A percentile compares a stretch with the other conserved stretches of the same genome.
phyloP scores from a whole-genome alignment of 768 basidiomycete genomes.

The Amanita molliuscula region DNA sequence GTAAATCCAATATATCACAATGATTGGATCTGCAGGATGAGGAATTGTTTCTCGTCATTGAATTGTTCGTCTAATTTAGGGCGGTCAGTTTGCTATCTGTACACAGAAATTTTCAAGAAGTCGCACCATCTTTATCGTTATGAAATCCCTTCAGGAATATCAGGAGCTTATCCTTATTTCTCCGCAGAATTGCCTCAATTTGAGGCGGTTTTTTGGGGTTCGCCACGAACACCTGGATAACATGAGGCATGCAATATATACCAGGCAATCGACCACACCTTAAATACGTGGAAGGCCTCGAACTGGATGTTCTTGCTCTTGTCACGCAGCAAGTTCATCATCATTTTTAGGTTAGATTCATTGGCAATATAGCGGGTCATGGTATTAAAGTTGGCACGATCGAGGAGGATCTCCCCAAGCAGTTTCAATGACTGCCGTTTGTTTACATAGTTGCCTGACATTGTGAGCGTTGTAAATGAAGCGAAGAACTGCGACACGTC shows the following conservation, averaged over 20 bases:
- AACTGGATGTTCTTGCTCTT: slow-evolving; percentile 99
- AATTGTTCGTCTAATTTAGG: slow-evolving; percentile 77
- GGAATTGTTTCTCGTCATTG: slow-evolving; percentile 94
- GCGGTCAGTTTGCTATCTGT: neutral
- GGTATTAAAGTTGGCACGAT: slow-evolving; percentile 95
- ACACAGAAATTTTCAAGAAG: slow-evolving; percentile 5
- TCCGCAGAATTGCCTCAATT: slow-evolving; percentile 79
- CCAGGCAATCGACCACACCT: slow-evolving; percentile 43
- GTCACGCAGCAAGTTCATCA: slow-evolving; percentile 98
- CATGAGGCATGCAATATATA: neutral
- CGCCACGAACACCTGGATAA: slow-evolving; percentile 82
- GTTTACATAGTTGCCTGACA: slow-evolving; percentile 97
- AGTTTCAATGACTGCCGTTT: slow-evolving; percentile 98
- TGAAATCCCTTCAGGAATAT: slow-evolving; percentile 89
- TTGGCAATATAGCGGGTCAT: slow-evolving; percentile 97
- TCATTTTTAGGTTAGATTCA: slow-evolving; percentile 97
- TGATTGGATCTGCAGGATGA: slow-evolving; percentile 84
- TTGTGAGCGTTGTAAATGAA: slow-evolving; percentile 86
- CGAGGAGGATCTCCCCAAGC: slow-evolving; percentile 93
- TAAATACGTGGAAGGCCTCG: slow-evolving; percentile 99
- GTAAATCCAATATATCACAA: slow-evolving; percentile 30
- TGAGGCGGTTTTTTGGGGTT: slow-evolving; percentile 98
- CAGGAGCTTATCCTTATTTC: slow-evolving; percentile 93
- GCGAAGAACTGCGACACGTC: slow-evolving; percentile 70
- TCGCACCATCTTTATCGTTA: slow-evolving; percentile 91